phyloP scores from a whole-genome alignment of 306 rosid species.

The Prunus kanzakura region DNA sequence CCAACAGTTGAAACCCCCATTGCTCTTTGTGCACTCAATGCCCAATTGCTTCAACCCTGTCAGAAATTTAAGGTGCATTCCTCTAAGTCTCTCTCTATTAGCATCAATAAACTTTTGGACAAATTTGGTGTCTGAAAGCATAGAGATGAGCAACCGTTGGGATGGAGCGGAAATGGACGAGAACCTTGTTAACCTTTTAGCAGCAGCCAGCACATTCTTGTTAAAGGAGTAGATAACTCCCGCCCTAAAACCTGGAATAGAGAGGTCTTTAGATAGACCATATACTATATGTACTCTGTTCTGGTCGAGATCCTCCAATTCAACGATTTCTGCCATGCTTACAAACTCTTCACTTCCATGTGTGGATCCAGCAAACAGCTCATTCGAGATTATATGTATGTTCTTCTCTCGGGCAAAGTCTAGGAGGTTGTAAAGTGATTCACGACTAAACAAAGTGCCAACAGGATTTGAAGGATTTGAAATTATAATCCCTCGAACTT shows the following conservation, averaged over 20 bases:
- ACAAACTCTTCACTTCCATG: conserved; percentile 57
- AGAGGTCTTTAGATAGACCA: conserved; percentile 71
- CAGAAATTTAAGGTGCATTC: conserved; percentile 49
- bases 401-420: conserved; percentile 93
- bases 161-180: conserved; percentile 66
- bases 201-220: conserved; percentile 57
- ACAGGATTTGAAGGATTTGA: conserved; percentile 78
- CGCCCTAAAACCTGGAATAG: conserved; percentile 71
- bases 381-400: conserved; percentile 80
- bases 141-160: conserved; percentile 64
- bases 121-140: conserved; percentile 75
- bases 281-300: conserved; percentile 82
- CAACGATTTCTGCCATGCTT: conserved; percentile 78
- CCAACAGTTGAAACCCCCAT: conserved; percentile 91
- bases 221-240: conserved; percentile 75
- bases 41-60: conserved; percentile 73
- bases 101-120: conserved; percentile 43
- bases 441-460: conserved; percentile 60
- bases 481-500: conserved; percentile 78
- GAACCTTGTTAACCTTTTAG: conserved; percentile 67
- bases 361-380: conserved; percentile 60
- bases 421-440: conserved; percentile 60
- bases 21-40: conserved; percentile 59
- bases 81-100: conserved; percentile 48
- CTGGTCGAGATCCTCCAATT: conserved; percentile 56